Percentiles rank a stretch among this genome's conserved stretches.
These are phyloP conservation scores for Grigorovia transvaalensis DNA, from an alignment of 805 yeast species.

Conservation along the genomic window DNA sequence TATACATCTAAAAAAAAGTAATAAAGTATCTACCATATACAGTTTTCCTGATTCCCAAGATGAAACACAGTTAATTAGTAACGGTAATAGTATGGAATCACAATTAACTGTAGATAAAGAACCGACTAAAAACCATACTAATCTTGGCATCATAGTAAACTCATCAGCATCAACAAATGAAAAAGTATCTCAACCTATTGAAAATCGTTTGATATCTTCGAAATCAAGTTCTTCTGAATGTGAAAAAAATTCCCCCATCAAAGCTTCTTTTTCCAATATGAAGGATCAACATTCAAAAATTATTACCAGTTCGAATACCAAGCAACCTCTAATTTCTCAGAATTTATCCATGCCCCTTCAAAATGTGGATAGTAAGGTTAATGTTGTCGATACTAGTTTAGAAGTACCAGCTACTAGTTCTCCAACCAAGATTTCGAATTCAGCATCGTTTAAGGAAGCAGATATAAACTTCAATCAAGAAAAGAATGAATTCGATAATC, in stretches of 20 bases:
- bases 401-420: conserved; percentile 18
- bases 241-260: neutral
- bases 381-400: neutral
- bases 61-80: neutral
- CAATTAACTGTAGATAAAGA: neutral
- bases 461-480: neutral
- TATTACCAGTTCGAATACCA: neutral
- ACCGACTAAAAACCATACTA: no score
- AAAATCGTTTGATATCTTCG: neutral
- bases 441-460: neutral
- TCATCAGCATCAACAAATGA: neutral
- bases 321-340: neutral
- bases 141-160: no score
- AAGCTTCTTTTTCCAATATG: neutral
- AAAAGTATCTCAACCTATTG: neutral
- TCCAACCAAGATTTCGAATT: conserved; percentile 6
- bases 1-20: neutral
- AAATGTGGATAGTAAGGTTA: neutral
- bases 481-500: neutral
- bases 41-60: neutral
- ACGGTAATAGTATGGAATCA: neutral
- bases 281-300: neutral
- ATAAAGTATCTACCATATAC: neutral
- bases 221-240: neutral
- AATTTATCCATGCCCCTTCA: neutral